A percentile compares a stretch with the other conserved stretches of the same genome.
Conservation (phyloP, 2,329 filamentous ascomycete species). For the Domatiomyces catenatus region DNA sequence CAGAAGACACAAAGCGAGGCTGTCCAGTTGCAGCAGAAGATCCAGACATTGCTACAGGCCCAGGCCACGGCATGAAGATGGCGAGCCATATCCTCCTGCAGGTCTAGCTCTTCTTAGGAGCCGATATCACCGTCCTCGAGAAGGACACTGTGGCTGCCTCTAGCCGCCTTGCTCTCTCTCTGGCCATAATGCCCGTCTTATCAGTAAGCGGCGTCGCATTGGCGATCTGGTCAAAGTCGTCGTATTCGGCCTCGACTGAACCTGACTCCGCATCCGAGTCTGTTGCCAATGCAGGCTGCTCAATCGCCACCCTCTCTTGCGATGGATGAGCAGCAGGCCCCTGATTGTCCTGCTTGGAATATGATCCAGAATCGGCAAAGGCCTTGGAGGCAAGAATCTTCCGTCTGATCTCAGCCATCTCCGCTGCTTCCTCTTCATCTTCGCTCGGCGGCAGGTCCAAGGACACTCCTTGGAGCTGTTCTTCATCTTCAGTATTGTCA, state of each 20-base stretch:
- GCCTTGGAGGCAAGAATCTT: conserved; percentile 85
- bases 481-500: conserved; percentile 31
- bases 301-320: not conserved
- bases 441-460: conserved; percentile 62
- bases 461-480: conserved; percentile 26
- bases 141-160: conserved; percentile 36
- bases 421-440: conserved; percentile 65
- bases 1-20: conserved; percentile 53
- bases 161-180: conserved; percentile 39
- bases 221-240: conserved; percentile 81
- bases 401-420: conserved; percentile 83
- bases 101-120: conserved; percentile 32
- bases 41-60: conserved; percentile 14
- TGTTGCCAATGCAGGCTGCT: conserved; percentile 20
- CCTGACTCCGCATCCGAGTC: conserved; percentile 57
- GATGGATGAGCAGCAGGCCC: conserved; percentile 25
- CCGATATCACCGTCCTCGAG: conserved; percentile 33
- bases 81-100: not conserved
- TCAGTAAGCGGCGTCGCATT: conserved; percentile 82
- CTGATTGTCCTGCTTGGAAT: conserved; percentile 19
- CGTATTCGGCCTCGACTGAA: conserved; percentile 49
- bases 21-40: conserved; percentile 16
- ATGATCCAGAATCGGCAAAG: conserved; percentile 46
- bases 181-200: conserved; percentile 55
- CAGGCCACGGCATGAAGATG: conserved; percentile 9